Percentiles rank a stretch among this genome's conserved stretches.
Conservation (phyloP, 306 rosid species). For the Myrica gale region DNA sequence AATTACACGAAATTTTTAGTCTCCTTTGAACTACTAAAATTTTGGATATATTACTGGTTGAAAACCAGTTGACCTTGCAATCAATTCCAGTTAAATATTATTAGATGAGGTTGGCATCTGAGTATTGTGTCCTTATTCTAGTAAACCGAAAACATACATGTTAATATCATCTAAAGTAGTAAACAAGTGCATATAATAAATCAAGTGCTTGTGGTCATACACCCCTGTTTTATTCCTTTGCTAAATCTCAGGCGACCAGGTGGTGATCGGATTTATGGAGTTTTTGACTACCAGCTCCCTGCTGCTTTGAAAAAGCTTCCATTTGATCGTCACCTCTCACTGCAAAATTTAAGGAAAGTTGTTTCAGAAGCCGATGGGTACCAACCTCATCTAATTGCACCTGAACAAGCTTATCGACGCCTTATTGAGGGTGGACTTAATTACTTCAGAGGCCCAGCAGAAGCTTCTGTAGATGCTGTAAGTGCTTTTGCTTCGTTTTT, state of each 20-base stretch:
- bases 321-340: slow-evolving; percentile 46
- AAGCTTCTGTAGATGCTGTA: slow-evolving; percentile 55
- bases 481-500: neutral
- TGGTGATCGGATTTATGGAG: slow-evolving; percentile 47
- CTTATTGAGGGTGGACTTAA: slow-evolving; percentile 49
- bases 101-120: neutral
- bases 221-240: slow-evolving; percentile 1
- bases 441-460: slow-evolving; percentile 52
- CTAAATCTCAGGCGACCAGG: slow-evolving; percentile 50
- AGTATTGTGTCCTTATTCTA: neutral
- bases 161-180: neutral
- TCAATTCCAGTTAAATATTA: neutral
- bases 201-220: neutral
- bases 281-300: slow-evolving; percentile 55
- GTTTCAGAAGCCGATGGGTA: slow-evolving; percentile 56
- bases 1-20: neutral
- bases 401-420: slow-evolving; percentile 55
- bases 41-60: neutral
- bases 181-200: neutral
- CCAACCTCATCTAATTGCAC: slow-evolving; percentile 62
- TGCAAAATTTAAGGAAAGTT: slow-evolving; percentile 45
- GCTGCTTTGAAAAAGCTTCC: slow-evolving; percentile 52
- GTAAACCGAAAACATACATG: neutral
- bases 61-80: neutral
- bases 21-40: neutral